Evolutionary conservation across 495 filamentous ascomycete genomes (phyloP).

Genomic region (Trichocladium antarcticum): DNA sequence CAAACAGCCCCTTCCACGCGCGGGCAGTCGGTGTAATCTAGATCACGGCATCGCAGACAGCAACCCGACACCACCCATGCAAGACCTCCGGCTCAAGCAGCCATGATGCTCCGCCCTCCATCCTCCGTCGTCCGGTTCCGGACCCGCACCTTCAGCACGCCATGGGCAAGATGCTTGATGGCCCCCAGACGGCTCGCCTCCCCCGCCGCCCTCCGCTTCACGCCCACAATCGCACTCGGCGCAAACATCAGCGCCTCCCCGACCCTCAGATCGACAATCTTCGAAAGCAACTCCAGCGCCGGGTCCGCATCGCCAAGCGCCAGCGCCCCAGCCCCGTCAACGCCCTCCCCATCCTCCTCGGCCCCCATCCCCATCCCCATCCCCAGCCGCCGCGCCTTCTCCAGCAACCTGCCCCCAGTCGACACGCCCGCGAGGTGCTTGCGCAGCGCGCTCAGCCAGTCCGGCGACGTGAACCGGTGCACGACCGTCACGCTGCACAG

Average conservation of each 20-base stretch:
- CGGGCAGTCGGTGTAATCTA: too few relatives aligned
- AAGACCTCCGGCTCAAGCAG: constrained; percentile 13
- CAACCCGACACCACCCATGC: neutral
- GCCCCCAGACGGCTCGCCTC: constrained; percentile 1
- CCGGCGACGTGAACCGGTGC: constrained; percentile 61
- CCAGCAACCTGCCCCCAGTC: constrained; percentile 14
- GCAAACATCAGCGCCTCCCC: constrained; percentile 60
- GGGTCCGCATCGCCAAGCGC: constrained; percentile 19
- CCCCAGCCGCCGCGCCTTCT: constrained; percentile 9
- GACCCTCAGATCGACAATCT: constrained; percentile 47
- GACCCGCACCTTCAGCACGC: constrained; percentile 43
- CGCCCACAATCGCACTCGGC: constrained; percentile 45
- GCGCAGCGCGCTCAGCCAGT: constrained; percentile 53
- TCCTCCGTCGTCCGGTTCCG: constrained; percentile 45
- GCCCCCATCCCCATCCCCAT: neutral
- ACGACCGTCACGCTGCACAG: constrained; percentile 64
- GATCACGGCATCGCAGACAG: too few relatives aligned
- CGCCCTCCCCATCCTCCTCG: neutral
- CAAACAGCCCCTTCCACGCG: too few relatives aligned
- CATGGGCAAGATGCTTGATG: constrained; percentile 33
- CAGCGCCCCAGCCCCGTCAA: constrained; percentile 3
- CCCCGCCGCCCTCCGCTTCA: constrained; percentile 17
- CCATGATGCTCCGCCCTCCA: constrained; percentile 46
- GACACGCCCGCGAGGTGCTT: constrained; percentile 49
- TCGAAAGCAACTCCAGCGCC: constrained; percentile 37